These are phyloP conservation scores for Globisporangium perplexum DNA, from an alignment of 352 stramenopile species.

Conservation along the genomic window DNA sequence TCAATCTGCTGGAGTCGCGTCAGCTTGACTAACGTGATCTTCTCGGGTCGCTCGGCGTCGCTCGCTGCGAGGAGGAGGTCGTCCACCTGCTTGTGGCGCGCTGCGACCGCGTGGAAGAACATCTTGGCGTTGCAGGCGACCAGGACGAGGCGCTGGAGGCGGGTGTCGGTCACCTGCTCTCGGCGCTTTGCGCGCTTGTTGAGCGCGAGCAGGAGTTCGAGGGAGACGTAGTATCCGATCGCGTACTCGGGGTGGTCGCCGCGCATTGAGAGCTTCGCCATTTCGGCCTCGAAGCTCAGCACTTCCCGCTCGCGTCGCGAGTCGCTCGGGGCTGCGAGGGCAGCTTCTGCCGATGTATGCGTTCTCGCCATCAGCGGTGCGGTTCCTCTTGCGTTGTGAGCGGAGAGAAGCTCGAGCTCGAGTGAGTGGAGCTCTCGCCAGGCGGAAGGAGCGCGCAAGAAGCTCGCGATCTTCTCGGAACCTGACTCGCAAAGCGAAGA, in stretches of 20 bases:
- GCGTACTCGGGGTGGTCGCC: neutral
- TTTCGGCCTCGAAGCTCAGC: neutral
- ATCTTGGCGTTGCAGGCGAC: conserved; percentile 2
- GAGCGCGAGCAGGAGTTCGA: neutral
- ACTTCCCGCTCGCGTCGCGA: neutral
- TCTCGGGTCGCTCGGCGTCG: neutral
- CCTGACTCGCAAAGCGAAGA: neutral
- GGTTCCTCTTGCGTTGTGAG: neutral
- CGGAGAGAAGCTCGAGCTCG: neutral
- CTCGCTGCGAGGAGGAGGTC: neutral
- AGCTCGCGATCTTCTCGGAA: neutral
- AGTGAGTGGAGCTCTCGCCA: neutral
- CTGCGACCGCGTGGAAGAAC: conserved; percentile 2
- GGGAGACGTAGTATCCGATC: conserved; percentile 8
- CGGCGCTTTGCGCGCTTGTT: neutral
- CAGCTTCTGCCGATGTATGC: neutral
- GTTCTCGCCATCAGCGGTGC: neutral
- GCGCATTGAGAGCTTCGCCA: conserved; percentile 1
- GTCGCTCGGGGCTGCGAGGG: neutral
- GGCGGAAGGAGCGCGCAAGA: neutral
- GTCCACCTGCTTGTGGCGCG: conserved; percentile 2
- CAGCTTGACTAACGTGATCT: neutral
- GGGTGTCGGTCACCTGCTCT: neutral
- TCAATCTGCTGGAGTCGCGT: conserved; percentile 1
- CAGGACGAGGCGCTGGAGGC: neutral